Base-by-base conservation (phyloP, 192 early-diverging fungal species). In the Linderina pennispora region DNA sequence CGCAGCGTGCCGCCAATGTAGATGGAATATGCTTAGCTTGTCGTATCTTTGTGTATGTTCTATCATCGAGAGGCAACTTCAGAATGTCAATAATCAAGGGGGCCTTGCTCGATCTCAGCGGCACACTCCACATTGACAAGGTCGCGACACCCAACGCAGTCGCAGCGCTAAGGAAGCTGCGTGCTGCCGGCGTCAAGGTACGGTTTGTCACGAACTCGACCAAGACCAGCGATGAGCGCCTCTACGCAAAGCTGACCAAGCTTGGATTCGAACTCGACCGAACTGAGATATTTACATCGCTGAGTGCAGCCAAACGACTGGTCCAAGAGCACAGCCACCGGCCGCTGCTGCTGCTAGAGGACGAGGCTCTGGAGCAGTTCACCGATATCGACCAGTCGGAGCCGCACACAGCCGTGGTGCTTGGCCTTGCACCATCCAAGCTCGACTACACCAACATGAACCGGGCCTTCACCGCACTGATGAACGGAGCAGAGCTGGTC, bases 201-300 rank as follows among this genome's bases (percentile, higher is more conserved):
- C 56, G 72, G 2, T 92, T 92, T 60, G 83, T 87, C n/a, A 89
- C 88, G 36, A 95, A 95, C 63, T 92, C 90, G 1, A 92, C 92
- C 14, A 89, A 89, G 43, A 77, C 85, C 43, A 84, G 81, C 23
- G 62, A 69, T 24, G 53, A 57, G 21, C 39, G 39, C 13, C 61
- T 93, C 1, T 61, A 80, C n/a, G 40, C 45, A n/a, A 78, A 80
- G 37, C 71, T 95, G 10, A 40, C 46, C 13, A 36, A 36, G 9
- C 62, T 93, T 18, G 91, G 89, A 0, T 88, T 95, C 47, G 56
- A 77, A 11, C 65, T 89, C n/a, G 41, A 48, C 16, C 55, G 45
- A 20, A 16, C 23, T 40, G 72, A 90, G 76, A 57, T 90, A 24
- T 90, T 91, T 51, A 91, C 89, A 0, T 91, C 90, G 4, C 74